These are phyloP conservation scores for Larix kaempferi DNA, from an alignment of 75 land plant genomes.

Conservation along the genomic window DNA sequence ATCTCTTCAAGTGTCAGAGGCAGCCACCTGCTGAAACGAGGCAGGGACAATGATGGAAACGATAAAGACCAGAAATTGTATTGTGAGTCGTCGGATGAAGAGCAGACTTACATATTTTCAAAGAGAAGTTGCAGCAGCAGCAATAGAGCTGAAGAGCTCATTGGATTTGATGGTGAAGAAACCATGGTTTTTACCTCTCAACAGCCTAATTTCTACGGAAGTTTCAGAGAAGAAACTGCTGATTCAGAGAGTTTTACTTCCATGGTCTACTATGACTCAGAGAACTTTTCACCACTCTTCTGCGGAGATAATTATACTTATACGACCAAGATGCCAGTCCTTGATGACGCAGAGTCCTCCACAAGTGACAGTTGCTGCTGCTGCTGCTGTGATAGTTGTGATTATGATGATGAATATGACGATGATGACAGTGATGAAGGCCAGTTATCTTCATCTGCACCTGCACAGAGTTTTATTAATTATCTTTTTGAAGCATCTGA, in stretches of 20 bases:
- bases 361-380: conserved; percentile 8
- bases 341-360: neutral
- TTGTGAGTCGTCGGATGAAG: neutral
- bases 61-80: neutral
- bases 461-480: conserved; percentile 7
- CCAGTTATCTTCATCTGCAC: conserved; percentile 5
- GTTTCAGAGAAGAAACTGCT: conserved; percentile 5
- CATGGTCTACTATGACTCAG: neutral
- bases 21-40: neutral
- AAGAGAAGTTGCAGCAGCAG: conserved; percentile 2
- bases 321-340: neutral
- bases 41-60: neutral
- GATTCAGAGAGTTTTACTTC: conserved; percentile 7
- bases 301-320: neutral
- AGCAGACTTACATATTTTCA: neutral
- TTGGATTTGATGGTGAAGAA: neutral
- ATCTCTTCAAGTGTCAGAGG: neutral
- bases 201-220: neutral
- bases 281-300: conserved; percentile 1
- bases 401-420: conserved; percentile 5
- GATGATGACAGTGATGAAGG: neutral
- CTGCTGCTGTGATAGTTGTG: conserved; percentile 8
- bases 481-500: conserved; percentile 10
- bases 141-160: neutral
- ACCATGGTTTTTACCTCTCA: neutral